Base-by-base conservation (phyloP, 805 yeast genomes). In the Candida sithepensis region DNA sequence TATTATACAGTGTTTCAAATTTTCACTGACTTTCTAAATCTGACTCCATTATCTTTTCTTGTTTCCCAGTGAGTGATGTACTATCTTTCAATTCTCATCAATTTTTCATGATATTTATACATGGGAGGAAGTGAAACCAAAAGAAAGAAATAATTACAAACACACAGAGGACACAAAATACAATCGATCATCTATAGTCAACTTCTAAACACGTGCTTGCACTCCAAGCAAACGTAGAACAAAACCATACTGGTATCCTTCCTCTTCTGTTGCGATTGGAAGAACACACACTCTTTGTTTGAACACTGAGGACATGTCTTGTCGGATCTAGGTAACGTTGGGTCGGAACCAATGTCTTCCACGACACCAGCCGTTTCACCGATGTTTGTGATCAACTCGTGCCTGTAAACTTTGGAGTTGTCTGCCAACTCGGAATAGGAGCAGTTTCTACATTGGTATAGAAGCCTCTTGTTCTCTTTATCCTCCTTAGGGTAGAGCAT, bases 401-500 rank as follows among this genome's bases (percentile, higher is more conserved):
- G 96, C 56, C 97, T 77, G 66, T 88, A 89, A 34, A 94, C 96
- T 63, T 85, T 79, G 28, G 96, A 84, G 56, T 86, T 80, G 47
- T 84, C 90, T 0, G 98, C 97, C 52, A 86, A 78, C 67, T 94
- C 98, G 4, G 95, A 88, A 68, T 92, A 92, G 44, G 88, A 81
- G 65, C 99, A 94, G 63, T 92, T 91, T 63, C 99, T 82, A 70
- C 99, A 94, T 49, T 95, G 91, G 66, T 88, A 94, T 49, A 92
- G 73, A 52, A 94, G 71, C 55, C 89, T 68, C 63, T 79, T 81
- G 55, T 79, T 74, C 49, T 84, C 88, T 62, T 85, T 88, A 65
- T 94, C 98, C 72, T 94, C 99, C 57, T 88, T 82, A 19, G 99
- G 99, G 67, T 94, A 94, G 70, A 94, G 78, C 99, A 94, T 94